Percentiles rank a stretch among this genome's conserved stretches.
These are phyloP conservation scores for Scutellaria galericulata DNA, from an alignment of 257 asterid species.

Conservation along the genomic window DNA sequence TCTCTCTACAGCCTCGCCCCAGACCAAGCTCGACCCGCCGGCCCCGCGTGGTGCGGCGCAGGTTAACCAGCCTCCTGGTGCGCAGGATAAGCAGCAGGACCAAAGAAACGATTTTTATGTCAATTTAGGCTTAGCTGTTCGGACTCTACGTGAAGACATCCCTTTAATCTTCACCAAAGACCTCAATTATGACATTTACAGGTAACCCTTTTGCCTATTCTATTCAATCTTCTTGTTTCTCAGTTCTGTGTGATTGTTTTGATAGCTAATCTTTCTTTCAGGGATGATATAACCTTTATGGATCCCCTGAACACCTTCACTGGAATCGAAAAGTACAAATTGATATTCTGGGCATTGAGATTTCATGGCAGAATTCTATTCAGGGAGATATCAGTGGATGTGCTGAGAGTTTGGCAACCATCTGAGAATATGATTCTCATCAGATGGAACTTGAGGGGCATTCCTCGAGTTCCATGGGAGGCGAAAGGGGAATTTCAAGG, in stretches of 20 bases:
- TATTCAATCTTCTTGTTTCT: not conserved
- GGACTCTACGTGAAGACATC: constrained; percentile 88
- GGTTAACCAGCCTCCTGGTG: constrained; percentile 47
- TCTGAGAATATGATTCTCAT: constrained; percentile 75
- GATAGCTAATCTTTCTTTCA: constrained; percentile 30
- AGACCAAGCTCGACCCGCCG: constrained; percentile 45
- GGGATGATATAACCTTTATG: constrained; percentile 82
- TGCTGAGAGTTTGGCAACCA: constrained; percentile 85
- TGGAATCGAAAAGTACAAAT: constrained; percentile 76
- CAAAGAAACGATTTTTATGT: constrained; percentile 68
- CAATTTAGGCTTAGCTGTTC: constrained; percentile 83
- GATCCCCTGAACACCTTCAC: constrained; percentile 83
- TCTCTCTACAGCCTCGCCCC: constrained; percentile 35
- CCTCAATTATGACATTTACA: constrained; percentile 82
- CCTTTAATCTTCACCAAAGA: constrained; percentile 78
- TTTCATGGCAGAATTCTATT: constrained; percentile 84
- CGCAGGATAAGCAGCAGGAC: constrained; percentile 51
- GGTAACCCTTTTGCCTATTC: constrained; percentile 46
- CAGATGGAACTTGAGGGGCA: constrained; percentile 74
- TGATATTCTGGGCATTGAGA: constrained; percentile 88
- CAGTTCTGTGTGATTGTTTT: not conserved
- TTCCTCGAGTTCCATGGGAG: constrained; percentile 87
- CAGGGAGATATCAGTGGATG: constrained; percentile 74
- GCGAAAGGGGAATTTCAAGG: constrained; percentile 84
- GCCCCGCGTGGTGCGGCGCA: constrained; percentile 51